Base-by-base conservation (phyloP, 805 yeast genomes). In the Starmerella potacharoeniae region DNA sequence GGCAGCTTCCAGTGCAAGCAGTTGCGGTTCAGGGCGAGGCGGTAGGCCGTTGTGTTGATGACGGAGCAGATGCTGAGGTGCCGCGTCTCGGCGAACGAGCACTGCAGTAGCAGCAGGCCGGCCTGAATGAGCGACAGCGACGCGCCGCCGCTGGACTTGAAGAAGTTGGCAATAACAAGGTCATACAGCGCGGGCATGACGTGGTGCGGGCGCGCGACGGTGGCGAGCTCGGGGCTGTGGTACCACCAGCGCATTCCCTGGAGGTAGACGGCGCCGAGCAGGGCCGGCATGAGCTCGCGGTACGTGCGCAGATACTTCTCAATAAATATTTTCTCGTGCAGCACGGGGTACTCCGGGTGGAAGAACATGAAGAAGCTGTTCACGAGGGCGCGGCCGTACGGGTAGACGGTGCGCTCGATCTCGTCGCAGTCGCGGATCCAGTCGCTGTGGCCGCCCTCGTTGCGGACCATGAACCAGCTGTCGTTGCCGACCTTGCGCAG, bases 241-340 rank as follows among this genome's bases (percentile, higher is more conserved):
- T 86, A 91, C 97, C 97, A 90, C 95, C 95, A 88, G 66, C 87
- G 91, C 45, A 86, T 77, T 0, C 97, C 95, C 55, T 90, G 71
- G 9, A 86, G 80, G 66, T 91, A 91, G 1, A 91, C 95, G 0
- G 96, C 86, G 0, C 97, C 97, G 48, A 91, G 71, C 50, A 91
- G 70, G 0, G 97, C 95, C 0, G 97, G 95, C 53, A 93, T 82
- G 63, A 91, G 81, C 68, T 91, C 97, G 48, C 95, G 77, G 67
- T 88, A 95, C 0, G 97, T 88, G 54, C 97, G 73, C 1, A 90
- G 74, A 66, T 90, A 91, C 67, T 91, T 91, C 64, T 91, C 97
- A 58, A 91, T 66, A 63, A 91, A 93, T 6, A 91, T 96, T 63
- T 84, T 81, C 65, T 89, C 91, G 69, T 93, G 97, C 51, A 91